A percentile compares a stretch with the other conserved stretches of the same genome.
Conservation (phyloP, 2,329 filamentous ascomycete genomes). For the Grosmannia serpens region DNA sequence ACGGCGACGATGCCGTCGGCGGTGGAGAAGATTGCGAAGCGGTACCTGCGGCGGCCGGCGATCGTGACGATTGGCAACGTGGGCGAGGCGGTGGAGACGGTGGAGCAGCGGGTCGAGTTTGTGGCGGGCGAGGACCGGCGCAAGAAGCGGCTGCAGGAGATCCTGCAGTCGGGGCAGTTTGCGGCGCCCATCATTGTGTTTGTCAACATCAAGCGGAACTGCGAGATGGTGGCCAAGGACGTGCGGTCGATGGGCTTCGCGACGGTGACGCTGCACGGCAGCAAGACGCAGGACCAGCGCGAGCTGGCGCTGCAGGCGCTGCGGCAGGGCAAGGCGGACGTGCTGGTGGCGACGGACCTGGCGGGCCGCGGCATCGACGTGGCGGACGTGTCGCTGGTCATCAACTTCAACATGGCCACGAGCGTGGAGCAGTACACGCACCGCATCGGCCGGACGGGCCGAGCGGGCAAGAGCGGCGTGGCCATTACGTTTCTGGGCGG, state of each 20-base stretch:
- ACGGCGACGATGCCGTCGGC: constrained; percentile 93
- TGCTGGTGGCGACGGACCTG: constrained; percentile 90
- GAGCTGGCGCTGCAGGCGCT: constrained; percentile 84
- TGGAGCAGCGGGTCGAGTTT: constrained; percentile 94
- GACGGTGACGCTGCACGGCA: constrained; percentile 82
- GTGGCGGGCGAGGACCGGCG: constrained; percentile 84
- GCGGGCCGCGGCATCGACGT: constrained; percentile 98
- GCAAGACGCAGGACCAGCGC: constrained; percentile 95
- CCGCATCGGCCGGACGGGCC: constrained; percentile 89
- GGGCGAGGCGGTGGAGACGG: constrained; percentile 92
- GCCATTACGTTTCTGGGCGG: constrained; percentile 90
- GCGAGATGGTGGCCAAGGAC: constrained; percentile 85
- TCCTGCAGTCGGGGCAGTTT: constrained; percentile 71
- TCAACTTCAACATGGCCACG: constrained; percentile 98
- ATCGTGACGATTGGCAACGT: constrained; percentile 90
- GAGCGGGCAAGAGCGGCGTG: constrained; percentile 93
- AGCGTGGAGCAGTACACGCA: constrained; percentile 95
- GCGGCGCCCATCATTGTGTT: constrained; percentile 92
- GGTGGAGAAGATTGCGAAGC: constrained; percentile 92
- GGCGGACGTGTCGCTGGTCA: constrained; percentile 79
- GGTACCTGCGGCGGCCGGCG: constrained; percentile 85
- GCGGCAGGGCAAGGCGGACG: constrained; percentile 66
- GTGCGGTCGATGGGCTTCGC: constrained; percentile 91
- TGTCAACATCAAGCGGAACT: constrained; percentile 99
- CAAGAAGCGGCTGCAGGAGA: constrained; percentile 91